Percentiles rank a stretch among this genome's conserved stretches.
These are phyloP conservation scores for Ocimum tenuiflorum DNA, from an alignment of 257 asterid genomes.

Conservation along the genomic window DNA sequence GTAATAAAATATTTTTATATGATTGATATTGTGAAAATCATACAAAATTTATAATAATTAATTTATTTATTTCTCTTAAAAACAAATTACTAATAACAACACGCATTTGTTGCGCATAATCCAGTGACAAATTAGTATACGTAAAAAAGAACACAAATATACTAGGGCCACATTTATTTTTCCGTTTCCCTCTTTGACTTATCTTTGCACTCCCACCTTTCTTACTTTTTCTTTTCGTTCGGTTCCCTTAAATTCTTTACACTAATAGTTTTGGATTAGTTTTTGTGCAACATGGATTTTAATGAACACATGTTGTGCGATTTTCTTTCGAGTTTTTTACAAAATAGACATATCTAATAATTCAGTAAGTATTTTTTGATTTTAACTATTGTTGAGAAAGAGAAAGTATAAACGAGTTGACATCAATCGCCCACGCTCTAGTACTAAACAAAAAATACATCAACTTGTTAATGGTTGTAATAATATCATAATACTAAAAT, in stretches of 20 bases:
- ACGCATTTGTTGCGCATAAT: too few relatives aligned
- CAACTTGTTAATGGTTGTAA: background rate
- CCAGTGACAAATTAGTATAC: too few relatives aligned
- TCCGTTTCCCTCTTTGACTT: background rate
- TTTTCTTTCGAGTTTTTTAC: too few relatives aligned
- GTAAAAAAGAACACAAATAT: too few relatives aligned
- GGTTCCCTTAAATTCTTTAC: background rate
- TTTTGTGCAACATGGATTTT: background rate
- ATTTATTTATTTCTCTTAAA: too few relatives aligned
- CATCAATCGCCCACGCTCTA: background rate
- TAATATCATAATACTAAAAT: background rate
- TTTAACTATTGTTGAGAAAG: background rate
- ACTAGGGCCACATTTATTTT: background rate
- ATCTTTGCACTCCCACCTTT: too few relatives aligned
- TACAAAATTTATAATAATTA: too few relatives aligned
- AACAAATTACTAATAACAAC: too few relatives aligned
- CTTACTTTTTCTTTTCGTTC: too few relatives aligned
- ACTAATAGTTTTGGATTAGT: background rate
- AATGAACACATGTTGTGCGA: too few relatives aligned
- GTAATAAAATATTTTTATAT: too few relatives aligned
- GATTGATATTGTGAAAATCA: too few relatives aligned
- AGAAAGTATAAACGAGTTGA: background rate
- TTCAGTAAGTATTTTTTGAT: background rate
- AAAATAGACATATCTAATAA: background rate
- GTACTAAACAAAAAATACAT: slow-evolving; percentile 8